Percentiles rank a stretch among this genome's conserved stretches.
phyloP scores from a whole-genome alignment of 2,329 filamentous ascomycete species.

The Thielaviopsis euricoi region DNA sequence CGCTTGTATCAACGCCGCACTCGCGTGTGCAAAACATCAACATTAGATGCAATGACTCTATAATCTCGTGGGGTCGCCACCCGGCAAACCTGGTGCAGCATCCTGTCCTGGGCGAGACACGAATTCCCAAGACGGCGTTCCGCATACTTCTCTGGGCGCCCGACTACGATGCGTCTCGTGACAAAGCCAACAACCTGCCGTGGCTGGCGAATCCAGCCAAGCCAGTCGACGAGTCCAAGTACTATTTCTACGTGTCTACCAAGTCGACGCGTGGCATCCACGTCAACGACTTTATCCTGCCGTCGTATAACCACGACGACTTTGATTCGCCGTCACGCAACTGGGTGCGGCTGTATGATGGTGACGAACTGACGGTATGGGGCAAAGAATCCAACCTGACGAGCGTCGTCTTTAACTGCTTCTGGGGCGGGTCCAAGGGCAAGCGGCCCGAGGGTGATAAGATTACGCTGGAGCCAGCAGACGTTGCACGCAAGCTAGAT shows the following conservation, averaged over 20 bases:
- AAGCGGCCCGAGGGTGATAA: constrained; percentile 6
- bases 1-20: constrained; percentile 43
- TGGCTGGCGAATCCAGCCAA: constrained; percentile 18
- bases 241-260: constrained; percentile 60
- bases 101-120: constrained; percentile 42
- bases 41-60: constrained; percentile 38
- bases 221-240: constrained; percentile 31
- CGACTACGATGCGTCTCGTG: constrained; percentile 42
- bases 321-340: constrained; percentile 36
- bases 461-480: constrained; percentile 16
- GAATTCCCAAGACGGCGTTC: constrained; percentile 68
- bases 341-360: constrained; percentile 58
- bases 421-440: constrained; percentile 36
- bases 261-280: constrained; percentile 61
- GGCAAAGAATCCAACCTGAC: constrained; percentile 27
- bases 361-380: constrained; percentile 63
- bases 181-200: constrained; percentile 31
- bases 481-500: constrained; percentile 30
- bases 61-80: constrained; percentile 65
- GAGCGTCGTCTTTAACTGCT: constrained; percentile 35
- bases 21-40: constrained; percentile 50
- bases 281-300: constrained; percentile 56
- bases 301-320: constrained; percentile 36
- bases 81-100: constrained; percentile 53
- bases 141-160: constrained; percentile 60